phyloP scores from a whole-genome alignment of 2,329 filamentous ascomycete species.

The Colletotrichum sojae region DNA sequence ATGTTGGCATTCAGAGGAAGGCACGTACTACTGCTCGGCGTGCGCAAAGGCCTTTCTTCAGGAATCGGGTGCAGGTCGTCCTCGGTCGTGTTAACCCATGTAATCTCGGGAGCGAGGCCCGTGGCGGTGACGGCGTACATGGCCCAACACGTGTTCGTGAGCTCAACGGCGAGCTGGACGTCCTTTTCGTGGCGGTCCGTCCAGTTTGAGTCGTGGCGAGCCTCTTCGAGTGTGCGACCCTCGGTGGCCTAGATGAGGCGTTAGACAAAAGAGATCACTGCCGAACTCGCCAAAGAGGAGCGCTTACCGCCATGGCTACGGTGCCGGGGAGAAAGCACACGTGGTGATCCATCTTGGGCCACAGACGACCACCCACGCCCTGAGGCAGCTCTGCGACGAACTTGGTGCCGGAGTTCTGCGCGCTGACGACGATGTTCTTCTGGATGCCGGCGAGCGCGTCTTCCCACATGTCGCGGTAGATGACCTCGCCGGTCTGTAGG shows the following conservation, averaged over 20 bases:
- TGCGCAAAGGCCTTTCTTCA: constrained; percentile 2
- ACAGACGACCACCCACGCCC: constrained; percentile 76
- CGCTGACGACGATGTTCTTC: constrained; percentile 92
- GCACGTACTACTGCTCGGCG: constrained; percentile 3
- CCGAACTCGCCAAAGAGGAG: too few relatives aligned
- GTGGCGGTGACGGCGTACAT: constrained; percentile 94
- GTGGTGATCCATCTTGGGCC: constrained; percentile 96
- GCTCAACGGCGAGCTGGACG: constrained; percentile 86
- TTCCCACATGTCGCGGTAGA: constrained; percentile 94
- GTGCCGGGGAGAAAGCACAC: constrained; percentile 98
- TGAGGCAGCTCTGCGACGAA: constrained; percentile 87
- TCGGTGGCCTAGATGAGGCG: constrained; percentile 71
- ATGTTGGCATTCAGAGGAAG: background rate
- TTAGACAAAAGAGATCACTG: too few relatives aligned
- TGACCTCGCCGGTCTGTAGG: constrained; percentile 87
- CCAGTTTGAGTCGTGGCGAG: constrained; percentile 81
- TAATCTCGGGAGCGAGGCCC: constrained; percentile 91
- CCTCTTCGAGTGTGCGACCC: constrained; percentile 80
- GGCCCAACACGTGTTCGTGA: constrained; percentile 97
- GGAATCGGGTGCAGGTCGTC: constrained; percentile 65
- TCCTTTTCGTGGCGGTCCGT: constrained; percentile 84
- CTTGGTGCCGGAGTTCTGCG: constrained; percentile 82
- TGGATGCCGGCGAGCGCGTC: constrained; percentile 87
- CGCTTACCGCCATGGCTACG: constrained; percentile 78
- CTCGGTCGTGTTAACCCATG: constrained; percentile 83